Evolutionary conservation across 1,284 basidiomycete species (phyloP).

Genomic region (Sanghuangporus weigelae): DNA sequence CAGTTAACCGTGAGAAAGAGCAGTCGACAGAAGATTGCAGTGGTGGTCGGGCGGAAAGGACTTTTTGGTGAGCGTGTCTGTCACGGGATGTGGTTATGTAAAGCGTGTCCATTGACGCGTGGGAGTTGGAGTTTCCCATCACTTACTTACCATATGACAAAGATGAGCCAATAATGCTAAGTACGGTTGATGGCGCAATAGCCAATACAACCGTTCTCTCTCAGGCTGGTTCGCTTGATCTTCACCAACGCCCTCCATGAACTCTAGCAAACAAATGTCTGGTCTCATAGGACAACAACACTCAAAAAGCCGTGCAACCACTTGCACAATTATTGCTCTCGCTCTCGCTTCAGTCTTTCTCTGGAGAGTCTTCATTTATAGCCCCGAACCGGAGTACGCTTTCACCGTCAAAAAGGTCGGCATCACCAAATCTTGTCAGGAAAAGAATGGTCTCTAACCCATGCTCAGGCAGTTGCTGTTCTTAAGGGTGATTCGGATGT

Average conservation of each 20-base stretch:
- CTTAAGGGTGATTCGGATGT: conserved; percentile 59
- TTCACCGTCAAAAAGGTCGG: conserved; percentile 5
- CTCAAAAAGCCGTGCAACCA: conserved; percentile 9
- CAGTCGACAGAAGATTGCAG: background rate
- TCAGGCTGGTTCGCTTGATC: background rate
- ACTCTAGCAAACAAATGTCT: background rate
- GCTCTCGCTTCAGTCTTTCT: background rate
- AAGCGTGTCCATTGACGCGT: background rate
- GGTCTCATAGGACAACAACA: background rate
- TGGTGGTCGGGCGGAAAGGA: background rate
- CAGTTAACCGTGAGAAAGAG: background rate
- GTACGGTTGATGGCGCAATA: background rate
- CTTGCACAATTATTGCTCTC: conserved; percentile 1
- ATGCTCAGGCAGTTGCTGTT: conserved; percentile 57
- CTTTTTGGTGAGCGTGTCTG: background rate
- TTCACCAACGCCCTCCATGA: background rate
- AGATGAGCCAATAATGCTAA: background rate
- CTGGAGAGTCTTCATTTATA: conserved; percentile 10
- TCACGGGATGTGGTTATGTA: conserved; percentile 1
- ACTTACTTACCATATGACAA: background rate
- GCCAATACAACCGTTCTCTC: background rate
- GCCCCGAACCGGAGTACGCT: background rate
- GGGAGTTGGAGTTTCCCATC: background rate
- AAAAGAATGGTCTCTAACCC: background rate
- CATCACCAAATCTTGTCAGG: background rate